Evolutionary conservation across 2,329 filamentous ascomycete species (phyloP), one percentile per base, ranked within the genome.

Genomic region (Pyricularia pennisetigena): DNA sequence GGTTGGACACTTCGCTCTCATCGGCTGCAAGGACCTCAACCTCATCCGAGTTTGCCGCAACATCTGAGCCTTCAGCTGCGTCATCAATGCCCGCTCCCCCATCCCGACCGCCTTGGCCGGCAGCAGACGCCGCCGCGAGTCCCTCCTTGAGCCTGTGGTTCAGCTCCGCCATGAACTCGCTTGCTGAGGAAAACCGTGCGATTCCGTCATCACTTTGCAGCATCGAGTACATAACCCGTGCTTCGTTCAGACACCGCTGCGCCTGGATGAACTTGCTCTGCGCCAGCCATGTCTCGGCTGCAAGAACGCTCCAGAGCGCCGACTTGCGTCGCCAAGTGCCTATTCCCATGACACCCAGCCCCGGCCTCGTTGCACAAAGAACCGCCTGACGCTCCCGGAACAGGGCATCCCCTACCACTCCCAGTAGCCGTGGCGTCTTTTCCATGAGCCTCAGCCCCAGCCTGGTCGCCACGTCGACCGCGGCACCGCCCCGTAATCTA

Each of bases 371-470:
- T 0, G 87, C 87, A 78, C 94, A 97, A 79, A 92, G 97, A 2
- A 90, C 87, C 0, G 92, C 91, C 24, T 97, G 85, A 49, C 95
- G 88, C 79, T 99, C 94, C 67, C 90, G 93, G 73, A 97, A 82
- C 14, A 99, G 83, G 0, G 92, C 92, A 70, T 94, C 90, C 3
- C 93, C 93, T 1, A 95, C 82, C 1, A 83, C 81, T 0, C 92
- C 93, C 0, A 93, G 81, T 24, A 97, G 84, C 64, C 88, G 89
- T 67, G 90, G 68, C 20, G 54, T 67, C 28, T n/a, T 86, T 70
- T 98, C 94, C 6, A 98, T 85, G 41, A 95, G 85, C 66, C 90
- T 87, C 54, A 88, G 88, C 5, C 89, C 92, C 93, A 94, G 98
- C 75, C 87, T 88, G 23, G 93, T 93, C 8, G 94, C 93, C 74